Evolutionary conservation across 2,329 filamentous ascomycete genomes (phyloP).

Genomic region (Lachnellula arida): DNA sequence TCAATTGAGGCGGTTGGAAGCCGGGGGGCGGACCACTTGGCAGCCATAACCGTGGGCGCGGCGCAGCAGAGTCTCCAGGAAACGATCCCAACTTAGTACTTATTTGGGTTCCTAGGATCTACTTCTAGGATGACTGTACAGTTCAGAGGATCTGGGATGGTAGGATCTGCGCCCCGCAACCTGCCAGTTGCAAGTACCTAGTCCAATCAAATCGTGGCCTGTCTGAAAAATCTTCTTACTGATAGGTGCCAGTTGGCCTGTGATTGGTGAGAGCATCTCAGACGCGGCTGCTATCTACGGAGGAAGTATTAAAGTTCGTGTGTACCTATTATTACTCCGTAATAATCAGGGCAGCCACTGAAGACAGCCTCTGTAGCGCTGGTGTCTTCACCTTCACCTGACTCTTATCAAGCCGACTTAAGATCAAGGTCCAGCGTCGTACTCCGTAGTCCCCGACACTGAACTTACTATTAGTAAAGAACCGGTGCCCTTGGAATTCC

Average conservation of each 20-base stretch:
- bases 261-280: neutral
- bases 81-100: too few species aligned
- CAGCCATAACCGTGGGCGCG: neutral
- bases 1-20: neutral
- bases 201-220: too few species aligned
- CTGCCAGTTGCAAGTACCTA: too few species aligned
- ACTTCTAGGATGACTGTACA: too few species aligned
- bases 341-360: too few species aligned
- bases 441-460: neutral
- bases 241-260: neutral
- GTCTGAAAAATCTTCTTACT: neutral
- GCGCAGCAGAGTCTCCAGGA: too few species aligned
- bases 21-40: neutral
- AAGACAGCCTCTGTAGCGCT: neutral
- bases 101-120: too few species aligned
- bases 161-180: too few species aligned
- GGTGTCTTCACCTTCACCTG: neutral
- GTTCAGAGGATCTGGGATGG: too few species aligned
- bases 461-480: too few species aligned
- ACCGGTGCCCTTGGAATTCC: neutral
- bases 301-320: neutral
- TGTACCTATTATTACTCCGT: too few species aligned
- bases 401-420: neutral
- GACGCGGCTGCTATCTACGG: constrained; percentile 3
- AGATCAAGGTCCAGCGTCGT: neutral